phyloP scores from a whole-genome alignment of 2,329 filamentous ascomycete species.

The Ceratocystis eucalypticola region DNA sequence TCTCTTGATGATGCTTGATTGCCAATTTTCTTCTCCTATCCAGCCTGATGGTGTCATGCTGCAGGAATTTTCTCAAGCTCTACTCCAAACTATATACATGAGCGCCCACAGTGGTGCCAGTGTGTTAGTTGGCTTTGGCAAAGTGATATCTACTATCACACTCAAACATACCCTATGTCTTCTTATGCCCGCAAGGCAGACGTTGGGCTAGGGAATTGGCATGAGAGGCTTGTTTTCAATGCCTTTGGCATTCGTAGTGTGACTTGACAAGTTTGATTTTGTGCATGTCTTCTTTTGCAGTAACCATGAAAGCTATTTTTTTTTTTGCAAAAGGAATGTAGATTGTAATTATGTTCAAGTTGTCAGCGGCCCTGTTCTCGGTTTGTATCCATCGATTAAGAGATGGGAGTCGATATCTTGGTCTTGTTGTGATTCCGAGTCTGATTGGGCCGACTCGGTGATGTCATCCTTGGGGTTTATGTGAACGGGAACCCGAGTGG shows the following conservation, averaged over 20 bases:
- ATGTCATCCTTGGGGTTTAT: slow-evolving; percentile 22
- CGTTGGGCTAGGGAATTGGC: not conserved
- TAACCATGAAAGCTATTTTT: not conserved
- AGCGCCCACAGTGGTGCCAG: not conserved
- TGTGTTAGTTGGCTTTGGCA: not conserved
- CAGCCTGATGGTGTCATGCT: slow-evolving; percentile 1
- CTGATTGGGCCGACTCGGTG: not conserved
- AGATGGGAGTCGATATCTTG: slow-evolving; percentile 14
- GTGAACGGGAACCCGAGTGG: slow-evolving; percentile 17
- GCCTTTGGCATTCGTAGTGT: not conserved
- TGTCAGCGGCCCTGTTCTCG: slow-evolving; percentile 6
- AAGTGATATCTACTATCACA: not conserved
- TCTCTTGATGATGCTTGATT: slow-evolving; percentile 76
- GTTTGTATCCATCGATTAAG: slow-evolving; percentile 18
- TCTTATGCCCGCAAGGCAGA: not conserved
- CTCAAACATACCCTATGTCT: not conserved
- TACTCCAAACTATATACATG: not conserved
- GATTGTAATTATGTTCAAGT: slow-evolving; percentile 5
- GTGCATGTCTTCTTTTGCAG: slow-evolving; percentile 4
- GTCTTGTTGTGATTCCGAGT: slow-evolving; percentile 1
- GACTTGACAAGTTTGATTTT: not conserved
- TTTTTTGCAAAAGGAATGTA: not conserved
- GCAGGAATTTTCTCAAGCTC: not conserved
- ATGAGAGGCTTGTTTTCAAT: not conserved
- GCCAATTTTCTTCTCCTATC: slow-evolving; percentile 43